Conservation (phyloP, 176 grass and related monocot genomes). For the Neostapfia colusana region DNA sequence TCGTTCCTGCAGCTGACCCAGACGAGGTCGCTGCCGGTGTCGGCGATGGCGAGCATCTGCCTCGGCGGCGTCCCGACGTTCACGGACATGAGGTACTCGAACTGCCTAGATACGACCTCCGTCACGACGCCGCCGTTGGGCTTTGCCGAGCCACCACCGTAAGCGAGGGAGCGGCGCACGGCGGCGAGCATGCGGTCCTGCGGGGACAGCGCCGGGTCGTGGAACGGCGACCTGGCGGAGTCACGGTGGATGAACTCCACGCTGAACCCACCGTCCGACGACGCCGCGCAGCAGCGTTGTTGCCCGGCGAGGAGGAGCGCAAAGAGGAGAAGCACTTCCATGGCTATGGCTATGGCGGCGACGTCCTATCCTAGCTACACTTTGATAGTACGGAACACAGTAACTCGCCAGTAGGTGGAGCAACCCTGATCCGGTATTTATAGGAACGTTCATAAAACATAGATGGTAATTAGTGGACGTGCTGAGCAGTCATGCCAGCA, state of each 20-base stretch:
- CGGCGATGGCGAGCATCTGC: constrained; percentile 41
- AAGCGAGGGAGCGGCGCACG: constrained; percentile 15
- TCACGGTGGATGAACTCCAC: constrained; percentile 71
- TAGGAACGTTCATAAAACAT: too few relatives aligned
- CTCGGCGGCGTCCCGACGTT: constrained; percentile 51
- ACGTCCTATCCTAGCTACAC: too few relatives aligned
- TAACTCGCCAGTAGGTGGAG: too few relatives aligned
- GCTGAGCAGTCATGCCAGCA: too few relatives aligned
- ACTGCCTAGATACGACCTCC: constrained; percentile 26
- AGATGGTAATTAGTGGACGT: too few relatives aligned
- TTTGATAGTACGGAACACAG: too few relatives aligned
- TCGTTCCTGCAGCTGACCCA: constrained; percentile 48
- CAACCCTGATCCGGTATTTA: too few relatives aligned
- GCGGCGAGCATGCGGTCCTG: constrained; percentile 38
- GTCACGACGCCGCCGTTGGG: constrained; percentile 19
- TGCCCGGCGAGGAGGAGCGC: background rate
- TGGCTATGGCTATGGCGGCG: constrained; percentile 26
- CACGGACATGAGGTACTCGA: constrained; percentile 53
- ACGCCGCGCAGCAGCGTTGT: background rate
- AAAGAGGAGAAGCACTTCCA: constrained; percentile 36
- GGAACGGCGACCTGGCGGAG: constrained; percentile 51
- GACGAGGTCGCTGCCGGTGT: constrained; percentile 72
- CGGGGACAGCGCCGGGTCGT: constrained; percentile 33
- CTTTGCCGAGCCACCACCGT: too few relatives aligned
- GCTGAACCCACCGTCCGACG: constrained; percentile 33